phyloP scores from a whole-genome alignment of 345 rosid genomes.

The Brassica cretica region DNA sequence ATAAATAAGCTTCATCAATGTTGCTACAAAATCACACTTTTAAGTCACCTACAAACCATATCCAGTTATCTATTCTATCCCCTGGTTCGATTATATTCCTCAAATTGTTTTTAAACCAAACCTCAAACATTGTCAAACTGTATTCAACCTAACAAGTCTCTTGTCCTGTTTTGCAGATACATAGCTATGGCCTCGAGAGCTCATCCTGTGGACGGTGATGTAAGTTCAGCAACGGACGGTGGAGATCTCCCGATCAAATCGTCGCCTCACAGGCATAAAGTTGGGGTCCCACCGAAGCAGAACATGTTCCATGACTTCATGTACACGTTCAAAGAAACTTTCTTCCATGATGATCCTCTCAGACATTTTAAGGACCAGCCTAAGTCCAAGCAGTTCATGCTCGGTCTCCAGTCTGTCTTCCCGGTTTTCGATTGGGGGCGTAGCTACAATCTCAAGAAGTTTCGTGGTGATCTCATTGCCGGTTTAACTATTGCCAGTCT shows the following conservation, averaged over 20 bases:
- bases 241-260: conserved; percentile 43
- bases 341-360: conserved; percentile 84
- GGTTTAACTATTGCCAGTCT: conserved; percentile 98
- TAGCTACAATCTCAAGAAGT: conserved; percentile 53
- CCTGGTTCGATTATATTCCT: conserved; percentile 20
- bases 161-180: conserved; percentile 17
- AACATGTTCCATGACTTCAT: conserved; percentile 64
- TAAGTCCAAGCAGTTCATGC: conserved; percentile 54
- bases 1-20: conserved; percentile 31
- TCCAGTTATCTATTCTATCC: conserved; percentile 1
- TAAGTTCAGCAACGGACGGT: conserved; percentile 36
- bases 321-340: conserved; percentile 68
- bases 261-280: conserved; percentile 55
- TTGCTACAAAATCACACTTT: conserved; percentile 13
- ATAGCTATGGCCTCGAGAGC: conserved; percentile 42
- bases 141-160: neutral
- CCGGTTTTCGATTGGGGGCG: conserved; percentile 88
- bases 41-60: conserved; percentile 14
- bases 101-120: neutral
- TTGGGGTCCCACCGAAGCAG: conserved; percentile 76
- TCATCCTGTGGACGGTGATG: conserved; percentile 39
- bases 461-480: conserved; percentile 78
- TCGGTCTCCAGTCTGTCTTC: conserved; percentile 72
- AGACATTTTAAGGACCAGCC: conserved; percentile 80
- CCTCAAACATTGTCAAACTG: neutral